These are phyloP conservation scores for Penicillium silybi DNA, from an alignment of 495 filamentous ascomycete species.

Conservation along the genomic window DNA sequence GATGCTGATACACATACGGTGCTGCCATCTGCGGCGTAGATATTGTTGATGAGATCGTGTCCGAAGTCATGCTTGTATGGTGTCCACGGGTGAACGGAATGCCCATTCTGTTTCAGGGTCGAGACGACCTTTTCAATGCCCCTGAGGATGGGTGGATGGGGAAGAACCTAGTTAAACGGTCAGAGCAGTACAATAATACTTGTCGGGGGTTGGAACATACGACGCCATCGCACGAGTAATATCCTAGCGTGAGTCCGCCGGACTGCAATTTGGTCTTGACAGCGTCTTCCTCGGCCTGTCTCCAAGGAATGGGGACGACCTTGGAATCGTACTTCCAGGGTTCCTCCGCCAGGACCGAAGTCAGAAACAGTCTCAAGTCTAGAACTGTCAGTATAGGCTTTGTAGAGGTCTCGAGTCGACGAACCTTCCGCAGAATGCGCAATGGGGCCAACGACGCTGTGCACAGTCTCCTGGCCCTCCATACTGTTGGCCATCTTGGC, in stretches of 20 bases:
- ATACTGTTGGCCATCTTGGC: conserved; percentile 21
- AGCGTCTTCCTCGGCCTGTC: conserved; percentile 7
- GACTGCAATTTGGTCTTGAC: conserved; percentile 25
- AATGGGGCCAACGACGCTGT: conserved; percentile 35
- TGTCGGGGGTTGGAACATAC: too few species aligned
- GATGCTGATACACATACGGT: conserved; percentile 6
- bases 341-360: conserved; percentile 24
- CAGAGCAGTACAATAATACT: neutral
- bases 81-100: conserved; percentile 38
- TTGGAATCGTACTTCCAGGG: conserved; percentile 34
- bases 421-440: conserved; percentile 35
- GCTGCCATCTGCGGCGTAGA: conserved; percentile 39
- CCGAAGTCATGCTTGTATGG: conserved; percentile 37
- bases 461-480: conserved; percentile 33
- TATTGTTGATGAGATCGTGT: conserved; percentile 28
- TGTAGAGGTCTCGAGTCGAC: conserved; percentile 13
- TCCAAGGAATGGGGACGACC: conserved; percentile 32
- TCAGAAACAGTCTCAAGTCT: conserved; percentile 35
- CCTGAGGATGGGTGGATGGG: conserved; percentile 33
- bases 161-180: conserved; percentile 9
- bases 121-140: conserved; percentile 35
- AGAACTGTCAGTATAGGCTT: neutral
- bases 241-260: conserved; percentile 22
- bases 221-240: conserved; percentile 21
- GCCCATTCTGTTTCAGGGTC: conserved; percentile 32